Percentiles rank a stretch among this genome's conserved stretches.
These are phyloP conservation scores for Alternaria ventricosa DNA, from an alignment of 2,329 filamentous ascomycete genomes.

Conservation along the genomic window DNA sequence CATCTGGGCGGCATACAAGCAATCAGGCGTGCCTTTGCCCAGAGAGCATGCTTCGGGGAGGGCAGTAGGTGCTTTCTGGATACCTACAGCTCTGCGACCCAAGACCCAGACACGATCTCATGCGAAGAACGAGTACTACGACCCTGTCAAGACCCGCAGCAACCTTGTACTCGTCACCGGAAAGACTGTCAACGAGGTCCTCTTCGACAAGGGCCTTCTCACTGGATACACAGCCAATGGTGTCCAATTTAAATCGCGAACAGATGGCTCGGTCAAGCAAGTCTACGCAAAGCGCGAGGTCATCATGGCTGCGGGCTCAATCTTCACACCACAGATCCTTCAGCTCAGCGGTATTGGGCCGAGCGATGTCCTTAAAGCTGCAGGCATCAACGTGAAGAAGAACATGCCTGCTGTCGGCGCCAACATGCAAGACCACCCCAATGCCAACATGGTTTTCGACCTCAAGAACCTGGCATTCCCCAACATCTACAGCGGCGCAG, in stretches of 20 bases:
- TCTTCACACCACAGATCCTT: conserved; percentile 64
- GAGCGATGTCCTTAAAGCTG: conserved; percentile 25
- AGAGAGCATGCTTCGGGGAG: conserved; percentile 37
- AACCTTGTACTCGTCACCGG: conserved; percentile 32
- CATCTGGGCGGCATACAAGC: conserved; percentile 30
- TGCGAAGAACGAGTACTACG: conserved; percentile 38
- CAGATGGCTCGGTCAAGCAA: conserved; percentile 22
- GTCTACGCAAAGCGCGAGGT: conserved; percentile 56
- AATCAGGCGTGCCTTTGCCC: conserved; percentile 21
- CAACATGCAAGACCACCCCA: conserved; percentile 45
- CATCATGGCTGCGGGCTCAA: conserved; percentile 64
- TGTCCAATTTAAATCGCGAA: conserved; percentile 27
- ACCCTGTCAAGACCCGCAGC: conserved; percentile 26
- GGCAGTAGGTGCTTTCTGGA: conserved; percentile 39
- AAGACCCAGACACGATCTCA: conserved; percentile 43
- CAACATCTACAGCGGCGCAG: conserved; percentile 25
- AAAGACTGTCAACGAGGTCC: conserved; percentile 33
- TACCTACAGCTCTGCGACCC: conserved; percentile 32
- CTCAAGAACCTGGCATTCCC: conserved; percentile 29
- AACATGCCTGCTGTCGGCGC: conserved; percentile 39
- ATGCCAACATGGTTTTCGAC: conserved; percentile 27
- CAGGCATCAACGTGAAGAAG: conserved; percentile 32
- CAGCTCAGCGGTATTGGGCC: conserved; percentile 42
- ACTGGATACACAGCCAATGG: conserved; percentile 27
- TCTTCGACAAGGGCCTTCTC: conserved; percentile 24